phyloP scores from a whole-genome alignment of 2,329 filamentous ascomycete species.

The Alternaria longipes region DNA sequence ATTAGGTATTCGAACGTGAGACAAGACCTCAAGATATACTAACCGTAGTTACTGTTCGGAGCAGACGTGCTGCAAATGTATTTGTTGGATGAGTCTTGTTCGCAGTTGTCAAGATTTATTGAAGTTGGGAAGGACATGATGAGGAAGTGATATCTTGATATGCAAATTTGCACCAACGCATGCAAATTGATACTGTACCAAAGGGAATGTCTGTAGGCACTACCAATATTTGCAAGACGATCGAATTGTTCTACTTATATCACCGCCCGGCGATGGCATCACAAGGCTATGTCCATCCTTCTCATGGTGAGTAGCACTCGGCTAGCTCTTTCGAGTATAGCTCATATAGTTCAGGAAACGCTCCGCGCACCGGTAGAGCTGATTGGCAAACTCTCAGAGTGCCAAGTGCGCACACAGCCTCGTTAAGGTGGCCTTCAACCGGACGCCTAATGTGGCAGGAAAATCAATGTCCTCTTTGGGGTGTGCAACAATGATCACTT shows the following conservation, averaged over 20 bases:
- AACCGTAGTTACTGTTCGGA: neutral
- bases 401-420: slow-evolving; percentile 8
- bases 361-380: neutral
- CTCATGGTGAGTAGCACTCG: neutral
- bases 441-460: slow-evolving; percentile 7
- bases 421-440: neutral
- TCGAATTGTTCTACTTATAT: slow-evolving; percentile 1
- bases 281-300: neutral
- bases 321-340: neutral
- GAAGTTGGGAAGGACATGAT: slow-evolving; percentile 6
- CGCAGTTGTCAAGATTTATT: neutral
- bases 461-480: neutral
- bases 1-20: neutral
- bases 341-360: neutral
- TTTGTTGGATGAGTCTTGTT: neutral
- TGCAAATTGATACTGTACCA: neutral
- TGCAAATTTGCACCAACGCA: neutral
- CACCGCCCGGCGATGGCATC: neutral
- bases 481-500: neutral
- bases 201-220: neutral
- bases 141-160: neutral
- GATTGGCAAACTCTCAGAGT: neutral
- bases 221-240: neutral
- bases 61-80: neutral
- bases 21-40: neutral